Percentiles rank a stretch among this genome's conserved stretches.
Evolutionary conservation across 768 basidiomycete genomes (phyloP).

Genomic region (Naematelia aurantialba): DNA sequence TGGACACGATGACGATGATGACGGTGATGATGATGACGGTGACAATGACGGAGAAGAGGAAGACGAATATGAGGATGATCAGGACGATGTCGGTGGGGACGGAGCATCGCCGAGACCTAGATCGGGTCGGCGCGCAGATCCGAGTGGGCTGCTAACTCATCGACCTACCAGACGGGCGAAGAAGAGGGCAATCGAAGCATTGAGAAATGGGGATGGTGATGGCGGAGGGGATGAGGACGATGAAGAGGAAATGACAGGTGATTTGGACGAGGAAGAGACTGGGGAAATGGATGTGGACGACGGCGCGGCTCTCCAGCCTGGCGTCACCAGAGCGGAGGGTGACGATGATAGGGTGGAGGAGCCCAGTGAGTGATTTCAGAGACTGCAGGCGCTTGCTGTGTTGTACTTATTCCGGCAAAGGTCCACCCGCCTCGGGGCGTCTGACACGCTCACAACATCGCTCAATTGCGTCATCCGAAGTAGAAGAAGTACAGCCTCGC

Average conservation of each 20-base stretch:
- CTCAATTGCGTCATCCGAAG: neutral
- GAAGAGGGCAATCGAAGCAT: conserved; percentile 26
- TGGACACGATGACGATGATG: too few relatives aligned
- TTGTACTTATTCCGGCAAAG: neutral
- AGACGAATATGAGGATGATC: conserved; percentile 15
- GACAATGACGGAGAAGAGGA: conserved; percentile 22
- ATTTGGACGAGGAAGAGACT: conserved; percentile 11
- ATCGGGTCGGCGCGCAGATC: neutral
- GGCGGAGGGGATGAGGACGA: conserved; percentile 64
- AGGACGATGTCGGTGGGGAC: neutral
- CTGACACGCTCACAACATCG: conserved; percentile 11
- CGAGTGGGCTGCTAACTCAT: neutral
- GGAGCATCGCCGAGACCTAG: conserved; percentile 8
- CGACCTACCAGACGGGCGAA: conserved; percentile 30
- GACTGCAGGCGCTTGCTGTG: neutral
- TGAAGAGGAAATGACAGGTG: conserved; percentile 10
- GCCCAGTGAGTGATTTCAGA: neutral
- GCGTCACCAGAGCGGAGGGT: neutral
- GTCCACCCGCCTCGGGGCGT: conserved; percentile 2
- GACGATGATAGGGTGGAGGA: neutral
- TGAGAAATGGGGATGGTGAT: conserved; percentile 30
- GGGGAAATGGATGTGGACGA: conserved; percentile 5
- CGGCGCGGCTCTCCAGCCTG: neutral
- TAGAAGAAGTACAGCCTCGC: neutral
- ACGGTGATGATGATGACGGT: conserved; percentile 28